Conservation (phyloP, 805 yeast species). For the Candida sakaeoensis region DNA sequence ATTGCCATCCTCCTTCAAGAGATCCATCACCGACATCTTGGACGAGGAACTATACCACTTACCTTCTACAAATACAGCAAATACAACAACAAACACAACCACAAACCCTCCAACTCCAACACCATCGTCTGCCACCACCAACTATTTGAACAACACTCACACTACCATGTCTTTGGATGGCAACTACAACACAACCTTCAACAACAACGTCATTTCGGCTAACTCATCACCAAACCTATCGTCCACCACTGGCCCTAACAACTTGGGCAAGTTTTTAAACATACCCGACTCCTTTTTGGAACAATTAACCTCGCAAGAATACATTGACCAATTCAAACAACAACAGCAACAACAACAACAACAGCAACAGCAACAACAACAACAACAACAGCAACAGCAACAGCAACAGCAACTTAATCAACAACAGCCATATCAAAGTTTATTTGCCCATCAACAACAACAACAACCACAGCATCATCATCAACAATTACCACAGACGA, state of each 20-base stretch:
- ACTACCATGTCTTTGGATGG: background rate
- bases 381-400: constrained; percentile 4
- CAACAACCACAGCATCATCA: constrained; percentile 7
- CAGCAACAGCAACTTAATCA: constrained; percentile 10
- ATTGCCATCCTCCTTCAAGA: constrained; percentile 47
- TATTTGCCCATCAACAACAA: constrained; percentile 4
- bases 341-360: constrained; percentile 9
- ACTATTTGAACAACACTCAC: background rate
- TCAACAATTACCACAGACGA: constrained; percentile 7
- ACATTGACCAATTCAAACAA: constrained; percentile 7
- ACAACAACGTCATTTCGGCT: constrained; percentile 7
- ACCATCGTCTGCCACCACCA: background rate
- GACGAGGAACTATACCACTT: constrained; percentile 55
- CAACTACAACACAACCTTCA: constrained; percentile 1
- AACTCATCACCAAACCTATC: constrained; percentile 13
- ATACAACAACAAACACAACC: no score
- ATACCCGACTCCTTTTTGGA: constrained; percentile 28
- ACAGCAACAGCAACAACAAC: no score
- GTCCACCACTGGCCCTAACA: constrained; percentile 13
- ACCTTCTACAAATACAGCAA: constrained; percentile 21
- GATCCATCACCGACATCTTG: constrained; percentile 54
- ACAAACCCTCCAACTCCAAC: no score
- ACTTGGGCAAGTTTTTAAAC: constrained; percentile 25
- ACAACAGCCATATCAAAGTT: constrained; percentile 1
- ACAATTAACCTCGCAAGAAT: constrained; percentile 14